Conservation (phyloP, 1,284 basidiomycete genomes). For the Heterobasidion annosum region DNA sequence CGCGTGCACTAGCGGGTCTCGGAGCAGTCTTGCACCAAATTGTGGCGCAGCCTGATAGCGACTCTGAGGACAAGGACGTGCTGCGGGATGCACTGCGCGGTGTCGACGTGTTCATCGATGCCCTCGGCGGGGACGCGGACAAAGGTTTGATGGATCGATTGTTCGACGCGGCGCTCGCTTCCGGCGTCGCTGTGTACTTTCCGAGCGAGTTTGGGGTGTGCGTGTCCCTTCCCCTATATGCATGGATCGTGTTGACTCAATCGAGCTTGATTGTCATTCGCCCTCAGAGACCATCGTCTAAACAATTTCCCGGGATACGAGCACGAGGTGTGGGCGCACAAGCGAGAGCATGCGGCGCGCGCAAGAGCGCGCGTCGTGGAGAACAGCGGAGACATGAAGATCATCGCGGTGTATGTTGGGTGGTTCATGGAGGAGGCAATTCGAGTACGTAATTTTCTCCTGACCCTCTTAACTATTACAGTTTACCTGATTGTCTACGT, state of each 20-base stretch:
- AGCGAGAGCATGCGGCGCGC: slow-evolving; percentile 13
- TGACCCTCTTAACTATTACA: background rate
- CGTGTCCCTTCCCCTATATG: background rate
- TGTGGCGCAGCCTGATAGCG: background rate
- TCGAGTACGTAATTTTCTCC: background rate
- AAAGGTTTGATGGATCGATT: slow-evolving; percentile 13
- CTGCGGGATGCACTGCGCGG: slow-evolving; percentile 14
- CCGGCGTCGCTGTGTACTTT: slow-evolving; percentile 19
- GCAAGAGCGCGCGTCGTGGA: slow-evolving; percentile 13
- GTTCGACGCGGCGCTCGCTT: slow-evolving; percentile 14
- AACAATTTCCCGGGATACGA: slow-evolving; percentile 20
- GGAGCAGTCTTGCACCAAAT: slow-evolving; percentile 15
- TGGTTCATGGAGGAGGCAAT: background rate
- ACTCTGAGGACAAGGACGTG: slow-evolving; percentile 9
- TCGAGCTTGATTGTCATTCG: background rate
- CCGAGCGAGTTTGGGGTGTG: slow-evolving; percentile 22
- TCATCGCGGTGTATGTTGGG: background rate
- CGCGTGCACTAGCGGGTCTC: slow-evolving; percentile 13
- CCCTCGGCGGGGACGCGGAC: slow-evolving; percentile 2
- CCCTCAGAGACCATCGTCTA: slow-evolving; percentile 17
- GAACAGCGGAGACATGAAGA: slow-evolving; percentile 3
- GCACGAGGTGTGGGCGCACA: slow-evolving; percentile 15
- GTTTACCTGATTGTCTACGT: no score
- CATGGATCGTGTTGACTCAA: background rate
- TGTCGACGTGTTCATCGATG: slow-evolving; percentile 18